These are phyloP conservation scores for Cryptosporidium meleagridis DNA, from an alignment of 169 alveolate genomes.

Conservation along the genomic window DNA sequence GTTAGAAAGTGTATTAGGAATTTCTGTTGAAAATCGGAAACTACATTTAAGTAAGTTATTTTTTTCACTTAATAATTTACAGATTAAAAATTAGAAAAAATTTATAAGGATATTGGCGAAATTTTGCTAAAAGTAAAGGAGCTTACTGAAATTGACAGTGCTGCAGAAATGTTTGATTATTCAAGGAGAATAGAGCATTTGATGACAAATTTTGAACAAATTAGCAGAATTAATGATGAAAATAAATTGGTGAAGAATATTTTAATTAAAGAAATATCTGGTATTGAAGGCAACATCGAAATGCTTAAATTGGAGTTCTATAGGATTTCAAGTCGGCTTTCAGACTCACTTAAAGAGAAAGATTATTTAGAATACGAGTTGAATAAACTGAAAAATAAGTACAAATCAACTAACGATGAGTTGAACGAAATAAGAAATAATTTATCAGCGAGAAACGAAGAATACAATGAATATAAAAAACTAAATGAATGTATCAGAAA, in stretches of 20 bases:
- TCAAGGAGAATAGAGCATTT: conserved; percentile 21
- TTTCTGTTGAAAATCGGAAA: conserved; percentile 2
- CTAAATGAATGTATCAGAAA: conserved; percentile 8
- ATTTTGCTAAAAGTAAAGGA: conserved; percentile 11
- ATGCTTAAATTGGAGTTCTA: conserved; percentile 14
- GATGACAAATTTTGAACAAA: conserved; percentile 14
- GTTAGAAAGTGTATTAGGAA: background rate
- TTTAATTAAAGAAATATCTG: conserved; percentile 20
- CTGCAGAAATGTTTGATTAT: conserved; percentile 42
- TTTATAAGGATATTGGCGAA: conserved; percentile 29
- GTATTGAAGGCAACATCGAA: conserved; percentile 33
- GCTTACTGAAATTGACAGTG: conserved; percentile 20
- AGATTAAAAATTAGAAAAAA: background rate
- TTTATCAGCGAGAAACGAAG: background rate
- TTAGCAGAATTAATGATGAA: background rate
- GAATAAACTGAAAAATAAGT: conserved; percentile 5
- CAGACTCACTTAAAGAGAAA: background rate
- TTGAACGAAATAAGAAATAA: conserved; percentile 16
- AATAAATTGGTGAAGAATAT: conserved; percentile 16
- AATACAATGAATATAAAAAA: background rate
- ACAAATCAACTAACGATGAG: background rate
- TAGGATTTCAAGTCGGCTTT: background rate
- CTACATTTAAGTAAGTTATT: conserved; percentile 31
- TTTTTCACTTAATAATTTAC: background rate
- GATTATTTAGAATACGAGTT: conserved; percentile 5